A percentile compares a stretch with the other conserved stretches of the same genome.
phyloP scores from a whole-genome alignment of 495 filamentous ascomycete genomes.

The Xylaria cubensis region DNA sequence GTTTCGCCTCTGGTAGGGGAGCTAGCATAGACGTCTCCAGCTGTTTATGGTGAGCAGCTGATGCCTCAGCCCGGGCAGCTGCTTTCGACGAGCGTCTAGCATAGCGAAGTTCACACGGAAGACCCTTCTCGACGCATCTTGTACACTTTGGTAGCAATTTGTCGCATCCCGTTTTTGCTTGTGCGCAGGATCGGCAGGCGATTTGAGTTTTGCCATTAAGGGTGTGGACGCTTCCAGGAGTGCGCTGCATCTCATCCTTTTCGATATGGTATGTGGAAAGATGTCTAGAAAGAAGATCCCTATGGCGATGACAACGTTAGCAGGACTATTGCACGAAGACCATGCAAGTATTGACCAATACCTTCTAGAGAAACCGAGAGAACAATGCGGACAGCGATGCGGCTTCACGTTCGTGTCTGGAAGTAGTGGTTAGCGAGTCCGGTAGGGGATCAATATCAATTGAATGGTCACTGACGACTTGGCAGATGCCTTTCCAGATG shows the following conservation, averaged over 20 bases:
- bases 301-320: slow-evolving; percentile 46
- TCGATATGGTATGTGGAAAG: slow-evolving; percentile 58
- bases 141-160: slow-evolving; percentile 66
- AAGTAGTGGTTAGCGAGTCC: slow-evolving; percentile 32
- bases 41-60: background rate
- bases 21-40: background rate
- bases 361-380: slow-evolving; percentile 68
- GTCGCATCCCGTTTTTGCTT: slow-evolving; percentile 71
- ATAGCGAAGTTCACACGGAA: slow-evolving; percentile 61
- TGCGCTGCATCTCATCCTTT: slow-evolving; percentile 47
- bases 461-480: slow-evolving; percentile 55
- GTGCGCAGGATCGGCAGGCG: slow-evolving; percentile 65
- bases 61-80: slow-evolving; percentile 47
- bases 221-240: slow-evolving; percentile 46
- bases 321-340: slow-evolving; percentile 3
- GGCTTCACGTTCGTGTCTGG: slow-evolving; percentile 72
- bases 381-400: slow-evolving; percentile 63
- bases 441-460: background rate
- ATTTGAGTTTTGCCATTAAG: slow-evolving; percentile 55
- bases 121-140: slow-evolving; percentile 63
- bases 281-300: slow-evolving; percentile 66
- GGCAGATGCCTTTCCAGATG: slow-evolving; percentile 69
- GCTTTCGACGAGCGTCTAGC: slow-evolving; percentile 63
- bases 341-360: slow-evolving; percentile 38
- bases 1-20: background rate